Conservation (phyloP, 2,329 filamentous ascomycete species). For the Diaporthe ilicicola region DNA sequence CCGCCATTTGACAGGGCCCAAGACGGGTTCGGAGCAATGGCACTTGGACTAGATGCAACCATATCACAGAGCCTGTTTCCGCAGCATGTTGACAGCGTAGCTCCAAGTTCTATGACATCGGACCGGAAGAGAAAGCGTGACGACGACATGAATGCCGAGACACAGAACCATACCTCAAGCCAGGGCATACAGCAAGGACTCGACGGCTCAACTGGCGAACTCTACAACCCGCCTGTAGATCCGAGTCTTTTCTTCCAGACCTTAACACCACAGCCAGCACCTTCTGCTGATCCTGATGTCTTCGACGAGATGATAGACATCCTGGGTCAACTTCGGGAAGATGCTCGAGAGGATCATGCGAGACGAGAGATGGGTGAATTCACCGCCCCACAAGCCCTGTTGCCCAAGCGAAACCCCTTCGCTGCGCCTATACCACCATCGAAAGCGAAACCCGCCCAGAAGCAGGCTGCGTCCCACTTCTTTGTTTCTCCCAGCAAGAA, state of each 20-base stretch:
- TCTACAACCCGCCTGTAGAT: slow-evolving; percentile 1
- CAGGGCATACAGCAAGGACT: slow-evolving; percentile 3
- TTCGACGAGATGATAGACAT: slow-evolving; percentile 24
- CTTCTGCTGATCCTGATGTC: slow-evolving; percentile 7
- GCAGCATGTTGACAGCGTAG: background rate
- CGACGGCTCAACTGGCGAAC: background rate
- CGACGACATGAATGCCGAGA: background rate
- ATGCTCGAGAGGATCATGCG: slow-evolving; percentile 8
- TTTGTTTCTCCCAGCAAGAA: slow-evolving; percentile 26
- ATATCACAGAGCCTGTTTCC: slow-evolving; percentile 25
- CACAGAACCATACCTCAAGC: background rate
- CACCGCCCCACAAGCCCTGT: background rate
- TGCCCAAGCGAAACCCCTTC: slow-evolving; percentile 2
- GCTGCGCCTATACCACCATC: slow-evolving; percentile 34
- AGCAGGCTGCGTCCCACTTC: slow-evolving; percentile 24
- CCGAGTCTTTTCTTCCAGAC: slow-evolving; percentile 13
- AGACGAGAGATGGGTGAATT: slow-evolving; percentile 31
- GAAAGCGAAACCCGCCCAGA: slow-evolving; percentile 18
- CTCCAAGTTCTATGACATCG: background rate
- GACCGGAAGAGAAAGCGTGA: slow-evolving; percentile 25
- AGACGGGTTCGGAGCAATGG: slow-evolving; percentile 11
- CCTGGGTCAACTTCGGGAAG: slow-evolving; percentile 16
- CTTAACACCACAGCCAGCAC: background rate
- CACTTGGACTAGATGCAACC: slow-evolving; percentile 23
- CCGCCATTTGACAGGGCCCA: slow-evolving; percentile 9